Evolutionary conservation across 192 early-diverging fungal genomes (phyloP).

Genomic region (Gaertneriomyces semiglobifer): DNA sequence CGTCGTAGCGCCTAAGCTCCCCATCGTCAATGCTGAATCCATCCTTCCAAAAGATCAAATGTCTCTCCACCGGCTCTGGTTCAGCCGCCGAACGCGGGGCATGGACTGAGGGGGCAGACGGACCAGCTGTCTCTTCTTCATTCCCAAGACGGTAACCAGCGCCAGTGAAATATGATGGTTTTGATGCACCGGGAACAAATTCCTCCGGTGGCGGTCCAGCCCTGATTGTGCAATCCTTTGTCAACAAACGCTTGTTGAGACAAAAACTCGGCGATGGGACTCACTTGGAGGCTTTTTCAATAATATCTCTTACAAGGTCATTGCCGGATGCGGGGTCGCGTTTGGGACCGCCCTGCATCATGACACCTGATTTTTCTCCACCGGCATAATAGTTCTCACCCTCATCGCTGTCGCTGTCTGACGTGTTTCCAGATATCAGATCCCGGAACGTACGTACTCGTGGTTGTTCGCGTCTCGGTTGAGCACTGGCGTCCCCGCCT

Average conservation of each 20-base stretch:
- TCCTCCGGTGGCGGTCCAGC: conserved; percentile 32
- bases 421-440: conserved; percentile 12
- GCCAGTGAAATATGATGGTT: not conserved
- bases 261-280: not conserved
- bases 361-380: conserved; percentile 78
- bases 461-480: conserved; percentile 2
- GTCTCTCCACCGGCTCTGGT: conserved; percentile 48
- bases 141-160: conserved; percentile 36
- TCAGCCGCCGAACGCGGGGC: not conserved
- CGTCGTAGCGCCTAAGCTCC: conserved; percentile 77
- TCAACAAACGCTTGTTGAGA: conserved; percentile 4
- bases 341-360: conserved; percentile 46
- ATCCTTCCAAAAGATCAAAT: conserved; percentile 92
- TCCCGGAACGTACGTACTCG: conserved; percentile 34
- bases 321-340: conserved; percentile 35
- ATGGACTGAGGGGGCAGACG: conserved; percentile 20
- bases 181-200: conserved; percentile 11
- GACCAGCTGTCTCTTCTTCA: conserved; percentile 33
- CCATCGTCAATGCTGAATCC: conserved; percentile 96
- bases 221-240: conserved; percentile 12
- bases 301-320: conserved; percentile 69
- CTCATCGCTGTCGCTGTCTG: conserved; percentile 29
- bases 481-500: not conserved
- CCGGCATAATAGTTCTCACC: conserved; percentile 75
- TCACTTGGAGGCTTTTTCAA: conserved; percentile 71